Evolutionary conservation across 331 rosid genomes (phyloP).

Genomic region (Rosa hybrid): DNA sequence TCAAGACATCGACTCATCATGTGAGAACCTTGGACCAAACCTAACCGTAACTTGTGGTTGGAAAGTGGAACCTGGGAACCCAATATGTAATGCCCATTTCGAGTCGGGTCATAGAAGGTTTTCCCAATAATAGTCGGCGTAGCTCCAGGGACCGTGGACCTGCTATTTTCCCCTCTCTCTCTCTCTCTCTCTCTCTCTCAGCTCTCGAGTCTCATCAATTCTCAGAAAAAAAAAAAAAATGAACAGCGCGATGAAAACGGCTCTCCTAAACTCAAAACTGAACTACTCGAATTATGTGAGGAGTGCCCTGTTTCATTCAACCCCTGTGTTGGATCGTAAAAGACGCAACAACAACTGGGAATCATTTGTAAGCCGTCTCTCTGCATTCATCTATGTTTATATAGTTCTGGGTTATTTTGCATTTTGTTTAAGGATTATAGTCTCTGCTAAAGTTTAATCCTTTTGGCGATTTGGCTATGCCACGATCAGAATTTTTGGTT

Average conservation of each 20-base stretch:
- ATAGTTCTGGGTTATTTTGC: not conserved
- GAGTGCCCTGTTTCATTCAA: constrained; percentile 72
- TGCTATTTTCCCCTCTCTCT: not conserved
- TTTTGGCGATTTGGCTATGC: not conserved
- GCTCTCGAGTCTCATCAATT: not conserved
- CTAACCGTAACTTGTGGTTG: too few relatives aligned
- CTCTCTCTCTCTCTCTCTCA: constrained; percentile 4
- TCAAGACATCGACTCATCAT: too few relatives aligned
- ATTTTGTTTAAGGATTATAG: not conserved
- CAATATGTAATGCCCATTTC: not conserved
- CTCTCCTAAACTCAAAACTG: constrained; percentile 37
- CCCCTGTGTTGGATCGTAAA: constrained; percentile 70
- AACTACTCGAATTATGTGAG: constrained; percentile 34
- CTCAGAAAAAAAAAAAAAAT: constrained; percentile 31
- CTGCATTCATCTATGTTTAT: not conserved
- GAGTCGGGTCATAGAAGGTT: not conserved
- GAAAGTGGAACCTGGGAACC: too few relatives aligned
- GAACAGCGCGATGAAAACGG: constrained; percentile 55
- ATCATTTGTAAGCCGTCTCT: constrained; percentile 47
- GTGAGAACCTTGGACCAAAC: too few relatives aligned
- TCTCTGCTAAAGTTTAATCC: constrained; percentile 8
- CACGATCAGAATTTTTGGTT: not conserved
- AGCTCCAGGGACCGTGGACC: constrained; percentile 23
- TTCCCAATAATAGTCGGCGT: not conserved
- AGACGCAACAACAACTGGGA: constrained; percentile 51